Base-by-base conservation (phyloP, 495 filamentous ascomycete species). In the Penicillium argentinense region DNA sequence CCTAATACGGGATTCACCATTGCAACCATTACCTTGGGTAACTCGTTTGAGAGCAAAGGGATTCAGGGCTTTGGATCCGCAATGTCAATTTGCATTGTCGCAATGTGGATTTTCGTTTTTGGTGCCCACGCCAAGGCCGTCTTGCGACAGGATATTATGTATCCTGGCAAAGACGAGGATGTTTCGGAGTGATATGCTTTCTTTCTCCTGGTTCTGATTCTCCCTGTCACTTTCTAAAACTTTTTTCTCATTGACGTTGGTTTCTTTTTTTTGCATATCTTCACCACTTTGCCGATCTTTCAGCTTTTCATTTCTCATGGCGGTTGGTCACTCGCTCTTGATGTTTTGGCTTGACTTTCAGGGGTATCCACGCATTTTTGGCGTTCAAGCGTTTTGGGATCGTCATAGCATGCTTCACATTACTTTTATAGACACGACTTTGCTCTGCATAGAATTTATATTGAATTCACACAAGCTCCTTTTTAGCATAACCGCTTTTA, bases 91-190 rank as follows among this genome's bases (percentile, higher is more conserved):
- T 55, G 77, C 28, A 62, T 86, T 21, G 55, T 86, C 9, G 45
- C 63, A 4, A 77, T 81, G 57, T 88, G 79, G 74, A 28, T 75
- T 4, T 77, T 83, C 53, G 78, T 87, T 19, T 61, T 76, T 11
- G 62, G 73, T 19, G 68, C 67, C 22, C 77, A 82, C 53, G 47
- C 80, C 0, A 66, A 70, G 25, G 84, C 84, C 5, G 69, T 86
- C 9, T 48, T 69, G 27, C 63, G 54, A 13, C 59, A 69, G 49
- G 75, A 82, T 51, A 83, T 86, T 40, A 69, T 83, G 51, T 82
- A 71, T 54, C 80, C 81, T 18, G 81, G 81, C 4, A 82, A 79
- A 51, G 83, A 86, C 45, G 82, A 86, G 54, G 82, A 86, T 62
- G 55, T 64, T 8, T 68, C 59, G 12, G 66, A 69, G 2, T 72